phyloP scores from a whole-genome alignment of 148 eudicot species.

The Cornus suecica region DNA sequence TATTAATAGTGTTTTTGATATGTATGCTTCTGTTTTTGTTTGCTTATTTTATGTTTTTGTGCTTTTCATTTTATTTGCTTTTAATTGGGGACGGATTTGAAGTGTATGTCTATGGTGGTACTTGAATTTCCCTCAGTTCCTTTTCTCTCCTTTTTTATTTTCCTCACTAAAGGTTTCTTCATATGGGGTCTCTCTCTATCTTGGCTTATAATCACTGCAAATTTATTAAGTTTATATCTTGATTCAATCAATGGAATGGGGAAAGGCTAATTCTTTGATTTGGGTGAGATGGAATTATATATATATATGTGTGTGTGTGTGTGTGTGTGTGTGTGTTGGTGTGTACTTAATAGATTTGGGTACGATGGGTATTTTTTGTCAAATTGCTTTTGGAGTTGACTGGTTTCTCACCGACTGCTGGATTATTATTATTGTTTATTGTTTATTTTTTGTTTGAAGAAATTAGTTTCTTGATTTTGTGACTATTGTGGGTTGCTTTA shows the following conservation, averaged over 20 bases:
- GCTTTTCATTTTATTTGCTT: background rate
- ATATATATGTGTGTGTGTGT: background rate
- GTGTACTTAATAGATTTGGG: background rate
- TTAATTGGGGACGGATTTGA: constrained; percentile 1
- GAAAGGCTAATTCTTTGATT: background rate
- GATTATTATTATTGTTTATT: no score
- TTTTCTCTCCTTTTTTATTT: background rate
- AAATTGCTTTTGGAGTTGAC: background rate
- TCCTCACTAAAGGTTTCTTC: background rate
- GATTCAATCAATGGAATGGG: no score
- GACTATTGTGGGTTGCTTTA: background rate
- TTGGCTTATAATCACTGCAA: background rate
- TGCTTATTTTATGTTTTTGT: background rate
- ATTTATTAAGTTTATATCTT: background rate
- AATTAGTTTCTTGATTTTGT: background rate
- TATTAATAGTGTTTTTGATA: background rate
- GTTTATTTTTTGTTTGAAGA: background rate
- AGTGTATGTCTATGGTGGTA: background rate
- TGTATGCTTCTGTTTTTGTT: constrained; percentile 2
- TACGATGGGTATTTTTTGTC: background rate
- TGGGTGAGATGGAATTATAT: background rate
- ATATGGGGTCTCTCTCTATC: background rate
- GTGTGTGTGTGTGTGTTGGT: background rate
- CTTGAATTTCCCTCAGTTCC: background rate
- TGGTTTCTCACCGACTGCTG: constrained; percentile 1